A percentile compares a stretch with the other conserved stretches of the same genome.
These are phyloP conservation scores for Falciphora oryzae DNA, from an alignment of 2,329 filamentous ascomycete species.

Conservation along the genomic window DNA sequence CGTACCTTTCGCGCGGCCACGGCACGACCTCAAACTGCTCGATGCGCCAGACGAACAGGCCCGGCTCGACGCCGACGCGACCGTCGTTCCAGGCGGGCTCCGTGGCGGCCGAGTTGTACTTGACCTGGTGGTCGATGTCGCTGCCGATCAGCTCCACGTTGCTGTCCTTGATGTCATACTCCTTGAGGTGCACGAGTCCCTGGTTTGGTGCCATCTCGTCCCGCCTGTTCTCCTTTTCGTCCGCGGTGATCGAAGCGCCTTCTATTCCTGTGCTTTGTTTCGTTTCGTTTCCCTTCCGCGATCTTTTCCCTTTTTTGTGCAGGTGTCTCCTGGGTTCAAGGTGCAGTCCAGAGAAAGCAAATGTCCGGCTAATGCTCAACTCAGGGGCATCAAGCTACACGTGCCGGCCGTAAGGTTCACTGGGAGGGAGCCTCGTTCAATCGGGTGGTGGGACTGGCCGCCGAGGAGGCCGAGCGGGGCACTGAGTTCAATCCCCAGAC, in stretches of 20 bases:
- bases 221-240: background rate
- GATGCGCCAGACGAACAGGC: conserved; percentile 60
- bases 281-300: background rate
- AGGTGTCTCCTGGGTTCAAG: too few relatives aligned
- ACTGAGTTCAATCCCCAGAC: background rate
- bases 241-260: background rate
- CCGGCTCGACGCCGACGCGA: conserved; percentile 43
- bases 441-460: background rate
- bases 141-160: conserved; percentile 62
- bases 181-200: conserved; percentile 55
- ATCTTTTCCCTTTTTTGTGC: background rate
- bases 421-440: background rate
- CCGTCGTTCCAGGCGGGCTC: conserved; percentile 64
- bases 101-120: conserved; percentile 57
- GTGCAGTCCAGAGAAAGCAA: background rate
- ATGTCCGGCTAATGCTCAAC: background rate
- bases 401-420: too few relatives aligned
- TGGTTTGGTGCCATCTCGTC: conserved; percentile 51
- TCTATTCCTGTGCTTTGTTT: background rate
- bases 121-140: conserved; percentile 61
- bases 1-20: conserved; percentile 51
- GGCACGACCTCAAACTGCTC: conserved; percentile 60
- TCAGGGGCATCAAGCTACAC: too few relatives aligned
- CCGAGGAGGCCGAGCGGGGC: background rate
- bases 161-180: conserved; percentile 63